Evolutionary conservation across 306 rosid genomes (phyloP).

Genomic region (cucumber (Cucumis sativus)): Cucumber_9930_V3 NC_026657.2:7210001-7210500

Average conservation of each 20-base stretch:
- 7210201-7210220: neutral
- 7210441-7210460: too few species aligned
- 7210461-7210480: neutral
- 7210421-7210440: neutral
- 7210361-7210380: neutral
- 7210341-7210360: neutral
- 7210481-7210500: neutral
- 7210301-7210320: neutral
- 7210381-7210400: neutral
- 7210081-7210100: neutral
- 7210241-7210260: neutral
- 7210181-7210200: neutral
- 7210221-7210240: neutral
- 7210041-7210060: constrained; percentile 6
- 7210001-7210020: neutral
- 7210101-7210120: neutral
- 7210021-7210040: constrained; percentile 1
- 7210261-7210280: neutral
- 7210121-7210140: neutral
- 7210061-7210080: neutral
- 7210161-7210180: neutral
- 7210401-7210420: neutral
- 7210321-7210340: too few species aligned
- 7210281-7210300: neutral
- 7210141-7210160: neutral